Conservation (phyloP, 2,329 filamentous ascomycete species). For the Berkeleyomyces rouxiae region DNA sequence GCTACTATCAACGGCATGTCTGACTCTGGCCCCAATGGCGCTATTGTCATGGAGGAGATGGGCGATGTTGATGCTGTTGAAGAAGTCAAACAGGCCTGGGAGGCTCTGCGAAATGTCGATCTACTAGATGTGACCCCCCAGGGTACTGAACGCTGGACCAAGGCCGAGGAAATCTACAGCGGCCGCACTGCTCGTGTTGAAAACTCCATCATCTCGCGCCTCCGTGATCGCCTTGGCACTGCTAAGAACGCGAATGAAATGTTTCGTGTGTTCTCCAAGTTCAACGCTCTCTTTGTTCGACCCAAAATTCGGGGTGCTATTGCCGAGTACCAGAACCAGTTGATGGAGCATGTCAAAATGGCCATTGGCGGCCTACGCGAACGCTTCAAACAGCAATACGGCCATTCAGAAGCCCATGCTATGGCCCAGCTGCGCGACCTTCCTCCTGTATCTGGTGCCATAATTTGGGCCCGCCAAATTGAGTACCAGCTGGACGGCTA, state of each 20-base stretch:
- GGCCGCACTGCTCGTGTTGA: constrained; percentile 94
- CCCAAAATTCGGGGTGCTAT: constrained; percentile 99
- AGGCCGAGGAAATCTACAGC: constrained; percentile 91
- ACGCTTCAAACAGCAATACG: constrained; percentile 97
- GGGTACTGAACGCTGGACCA: constrained; percentile 81
- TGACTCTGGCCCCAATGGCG: constrained; percentile 34
- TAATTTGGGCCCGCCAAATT: constrained; percentile 95
- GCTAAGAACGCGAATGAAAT: constrained; percentile 98
- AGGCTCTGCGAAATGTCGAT: constrained; percentile 85
- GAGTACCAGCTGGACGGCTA: constrained; percentile 90
- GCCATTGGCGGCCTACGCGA: constrained; percentile 89
- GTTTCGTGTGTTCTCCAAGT: constrained; percentile 99
- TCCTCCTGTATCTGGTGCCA: constrained; percentile 87
- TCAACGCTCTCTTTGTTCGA: constrained; percentile 94
- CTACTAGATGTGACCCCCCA: constrained; percentile 80
- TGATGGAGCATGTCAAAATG: constrained; percentile 95
- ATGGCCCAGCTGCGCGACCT: constrained; percentile 96
- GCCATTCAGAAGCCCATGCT: constrained; percentile 89
- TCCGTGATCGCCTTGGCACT: constrained; percentile 82
- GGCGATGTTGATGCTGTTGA: constrained; percentile 94
- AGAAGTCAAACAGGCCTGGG: constrained; percentile 89
- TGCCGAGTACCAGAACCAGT: constrained; percentile 90
- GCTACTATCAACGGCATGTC: constrained; percentile 30
- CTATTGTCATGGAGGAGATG: constrained; percentile 76
- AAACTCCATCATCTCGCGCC: constrained; percentile 91